Base-by-base conservation (phyloP, 1,284 basidiomycete genomes). In the Sporisorium reilianum region DNA sequence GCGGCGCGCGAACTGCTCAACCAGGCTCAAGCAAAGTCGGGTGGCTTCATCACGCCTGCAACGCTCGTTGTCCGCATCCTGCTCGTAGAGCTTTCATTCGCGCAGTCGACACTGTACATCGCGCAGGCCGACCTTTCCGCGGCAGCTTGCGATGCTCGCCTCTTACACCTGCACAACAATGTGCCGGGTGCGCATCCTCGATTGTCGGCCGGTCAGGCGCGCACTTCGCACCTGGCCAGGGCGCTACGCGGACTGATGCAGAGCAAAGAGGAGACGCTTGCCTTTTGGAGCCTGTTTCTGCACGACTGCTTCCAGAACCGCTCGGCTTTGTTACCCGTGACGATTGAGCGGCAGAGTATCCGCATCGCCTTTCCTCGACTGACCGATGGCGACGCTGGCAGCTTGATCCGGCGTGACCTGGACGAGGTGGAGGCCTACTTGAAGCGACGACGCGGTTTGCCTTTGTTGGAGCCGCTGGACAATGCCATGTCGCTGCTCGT, bases 251-350 rank as follows among this genome's bases (percentile, higher is more conserved):
- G 63, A 5, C 20, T 71, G 51, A 58, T 62, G 55, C 62, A 62
- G 41, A 36, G 46, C 50, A 58, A 50, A n/a, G 55, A 62, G 30
- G 54, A 65, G 22, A 46, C 30, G 2, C 48, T 49, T 18, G 58
- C 55, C 2, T 71, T 71, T 42, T 71, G 68, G 68, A 45, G 51
- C 45, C 46, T 71, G 6, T 65, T 62, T 41, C 28, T 62, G 28
- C 59, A 65, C n/a, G 68, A 71, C 26, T 65, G 62, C 55, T 58
- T 65, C 14, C 68, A 71, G 23, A 65, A 42, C 36, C 54, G 59
- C 10, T 22, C 63, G 34, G 44, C 58, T 9, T 26, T 44, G 18
- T 46, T 62, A 7, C 68, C 63, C 6, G 50, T 50, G 16, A 34
- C 44, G 10, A 26, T 71, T 9, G 63, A 71, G 41, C 55, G 68